Evolutionary conservation across 306 rosid genomes (phyloP).

Genomic region (Biancaea sappan): DNA sequence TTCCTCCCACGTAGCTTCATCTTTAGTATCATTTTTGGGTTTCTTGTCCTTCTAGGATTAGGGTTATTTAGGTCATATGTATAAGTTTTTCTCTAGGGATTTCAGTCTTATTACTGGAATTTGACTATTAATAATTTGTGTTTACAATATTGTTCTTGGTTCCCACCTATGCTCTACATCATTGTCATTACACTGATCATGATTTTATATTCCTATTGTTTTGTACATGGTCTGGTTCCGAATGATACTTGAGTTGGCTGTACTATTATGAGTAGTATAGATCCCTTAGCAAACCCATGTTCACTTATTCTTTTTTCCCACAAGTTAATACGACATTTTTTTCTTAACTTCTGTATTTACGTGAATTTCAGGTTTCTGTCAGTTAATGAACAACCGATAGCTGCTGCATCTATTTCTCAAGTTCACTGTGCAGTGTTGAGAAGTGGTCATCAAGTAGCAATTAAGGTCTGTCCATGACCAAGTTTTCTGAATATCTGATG

Average conservation of each 20-base stretch:
- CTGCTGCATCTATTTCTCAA: slow-evolving; percentile 97
- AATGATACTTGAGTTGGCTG: slow-evolving; percentile 6
- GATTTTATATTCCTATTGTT: neutral
- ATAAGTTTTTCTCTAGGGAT: neutral
- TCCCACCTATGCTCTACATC: neutral
- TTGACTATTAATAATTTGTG: neutral
- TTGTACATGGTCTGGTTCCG: neutral
- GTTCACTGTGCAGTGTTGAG: slow-evolving; percentile 77
- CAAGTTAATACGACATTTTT: slow-evolving; percentile 3
- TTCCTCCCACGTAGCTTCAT: no score
- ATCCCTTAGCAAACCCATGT: neutral
- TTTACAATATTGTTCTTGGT: neutral
- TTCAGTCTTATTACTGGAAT: neutral
- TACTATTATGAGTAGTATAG: neutral
- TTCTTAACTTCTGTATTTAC: slow-evolving; percentile 17
- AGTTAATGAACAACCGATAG: slow-evolving; percentile 77
- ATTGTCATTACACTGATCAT: neutral
- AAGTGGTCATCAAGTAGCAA: slow-evolving; percentile 74
- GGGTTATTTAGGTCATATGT: neutral
- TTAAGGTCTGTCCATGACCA: slow-evolving; percentile 69
- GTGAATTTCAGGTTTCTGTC: slow-evolving; percentile 69
- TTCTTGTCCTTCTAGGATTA: neutral
- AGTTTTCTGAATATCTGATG: slow-evolving; percentile 19
- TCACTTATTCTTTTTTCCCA: neutral
- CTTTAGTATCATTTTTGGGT: neutral